Evolutionary conservation across 495 filamentous ascomycete species (phyloP).

Genomic region (Penicillium tannophilum): DNA sequence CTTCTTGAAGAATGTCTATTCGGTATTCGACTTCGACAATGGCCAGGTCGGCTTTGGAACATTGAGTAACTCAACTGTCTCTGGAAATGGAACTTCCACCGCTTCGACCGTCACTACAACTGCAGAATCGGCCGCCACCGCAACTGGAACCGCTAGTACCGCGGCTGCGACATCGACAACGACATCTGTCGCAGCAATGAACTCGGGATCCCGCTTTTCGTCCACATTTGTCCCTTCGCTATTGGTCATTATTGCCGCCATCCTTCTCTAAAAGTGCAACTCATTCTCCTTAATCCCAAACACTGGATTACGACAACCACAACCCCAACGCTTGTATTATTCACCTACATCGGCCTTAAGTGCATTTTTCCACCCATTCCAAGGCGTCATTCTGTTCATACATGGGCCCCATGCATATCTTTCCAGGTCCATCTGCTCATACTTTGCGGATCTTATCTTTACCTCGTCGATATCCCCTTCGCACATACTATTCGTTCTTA

Average conservation of each 20-base stretch:
- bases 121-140: constrained; percentile 4
- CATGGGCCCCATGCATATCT: background rate
- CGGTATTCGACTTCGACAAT: constrained; percentile 72
- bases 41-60: constrained; percentile 43
- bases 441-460: background rate
- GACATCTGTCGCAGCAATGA: background rate
- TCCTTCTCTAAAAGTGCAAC: constrained; percentile 1
- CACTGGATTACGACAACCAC: background rate
- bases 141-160: constrained; percentile 4
- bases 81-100: constrained; percentile 22
- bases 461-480: constrained; percentile 4
- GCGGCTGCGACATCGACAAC: background rate
- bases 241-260: constrained; percentile 4
- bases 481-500: constrained; percentile 10
- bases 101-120: constrained; percentile 17
- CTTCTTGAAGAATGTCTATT: constrained; percentile 90
- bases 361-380: background rate
- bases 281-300: background rate
- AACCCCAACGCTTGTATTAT: background rate
- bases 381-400: constrained; percentile 2
- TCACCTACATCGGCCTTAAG: background rate
- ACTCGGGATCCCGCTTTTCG: constrained; percentile 10
- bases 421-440: constrained; percentile 1
- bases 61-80: constrained; percentile 15
- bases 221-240: constrained; percentile 3